Conservation (phyloP, 2,329 filamentous ascomycete species). For the Xylaria hypoxylon region DNA sequence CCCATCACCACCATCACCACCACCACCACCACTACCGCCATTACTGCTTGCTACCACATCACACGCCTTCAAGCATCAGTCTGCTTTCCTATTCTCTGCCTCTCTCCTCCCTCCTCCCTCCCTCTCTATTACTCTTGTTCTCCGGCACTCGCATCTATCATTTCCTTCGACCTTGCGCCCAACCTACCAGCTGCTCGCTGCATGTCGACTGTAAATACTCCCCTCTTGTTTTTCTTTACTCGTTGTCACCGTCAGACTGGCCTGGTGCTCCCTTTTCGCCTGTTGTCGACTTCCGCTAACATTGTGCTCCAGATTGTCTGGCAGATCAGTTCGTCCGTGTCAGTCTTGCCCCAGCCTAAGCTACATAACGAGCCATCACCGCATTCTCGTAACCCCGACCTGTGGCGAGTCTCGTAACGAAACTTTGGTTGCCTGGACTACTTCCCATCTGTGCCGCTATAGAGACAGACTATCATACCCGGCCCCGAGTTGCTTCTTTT, state of each 20-base stretch:
- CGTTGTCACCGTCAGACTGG: slow-evolving; percentile 6
- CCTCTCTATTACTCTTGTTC: background rate
- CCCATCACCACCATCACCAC: slow-evolving; percentile 32
- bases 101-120: slow-evolving; percentile 11
- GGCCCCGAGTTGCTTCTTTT: background rate
- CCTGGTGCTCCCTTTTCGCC: slow-evolving; percentile 10
- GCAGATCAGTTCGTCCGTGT: slow-evolving; percentile 37
- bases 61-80: slow-evolving; percentile 18
- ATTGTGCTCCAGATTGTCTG: slow-evolving; percentile 36
- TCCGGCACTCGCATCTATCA: slow-evolving; percentile 7
- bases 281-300: slow-evolving; percentile 39
- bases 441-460: background rate
- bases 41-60: slow-evolving; percentile 33
- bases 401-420: slow-evolving; percentile 12
- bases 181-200: slow-evolving; percentile 12
- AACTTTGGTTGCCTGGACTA: background rate
- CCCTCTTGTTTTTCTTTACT: slow-evolving; percentile 24
- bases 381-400: background rate
- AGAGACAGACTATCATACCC: background rate
- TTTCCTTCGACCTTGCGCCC: slow-evolving; percentile 11
- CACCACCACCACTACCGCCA: slow-evolving; percentile 38
- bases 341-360: slow-evolving; percentile 22
- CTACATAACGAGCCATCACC: background rate
- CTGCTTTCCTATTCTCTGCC: slow-evolving; percentile 28
- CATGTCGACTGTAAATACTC: slow-evolving; percentile 31